A percentile compares a stretch with the other conserved stretches of the same genome.
phyloP scores from a whole-genome alignment of 768 basidiomycete genomes.

The Boletus vinaceobasis region DNA sequence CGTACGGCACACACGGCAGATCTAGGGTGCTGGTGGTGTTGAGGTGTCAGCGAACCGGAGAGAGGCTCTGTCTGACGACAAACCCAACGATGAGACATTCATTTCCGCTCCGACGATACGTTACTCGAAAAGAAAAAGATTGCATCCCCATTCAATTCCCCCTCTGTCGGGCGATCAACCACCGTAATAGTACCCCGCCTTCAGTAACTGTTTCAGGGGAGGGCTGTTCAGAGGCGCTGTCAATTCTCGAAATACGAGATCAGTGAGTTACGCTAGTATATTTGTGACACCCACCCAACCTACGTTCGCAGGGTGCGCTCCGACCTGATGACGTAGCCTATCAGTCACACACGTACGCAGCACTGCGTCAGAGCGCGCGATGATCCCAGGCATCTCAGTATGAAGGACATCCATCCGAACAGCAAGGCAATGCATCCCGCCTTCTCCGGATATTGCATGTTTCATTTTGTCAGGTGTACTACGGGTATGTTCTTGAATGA shows the following conservation, averaged over 20 bases:
- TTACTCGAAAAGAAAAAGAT: background rate
- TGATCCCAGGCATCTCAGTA: background rate
- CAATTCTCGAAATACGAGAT: background rate
- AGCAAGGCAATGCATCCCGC: background rate
- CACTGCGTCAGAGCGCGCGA: background rate
- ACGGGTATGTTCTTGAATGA: background rate
- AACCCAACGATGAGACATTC: background rate
- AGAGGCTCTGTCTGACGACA: background rate
- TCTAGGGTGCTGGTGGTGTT: background rate
- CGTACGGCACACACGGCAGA: background rate
- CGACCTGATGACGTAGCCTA: background rate
- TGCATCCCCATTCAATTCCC: background rate
- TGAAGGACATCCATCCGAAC: background rate
- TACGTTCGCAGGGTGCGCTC: background rate
- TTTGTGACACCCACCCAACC: background rate
- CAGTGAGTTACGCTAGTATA: background rate
- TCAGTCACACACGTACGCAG: background rate
- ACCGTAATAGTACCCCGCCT: background rate
- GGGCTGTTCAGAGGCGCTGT: background rate
- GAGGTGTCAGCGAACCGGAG: too few species aligned
- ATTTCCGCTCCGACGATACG: constrained; percentile 12
- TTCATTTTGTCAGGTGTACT: background rate
- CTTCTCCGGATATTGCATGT: background rate
- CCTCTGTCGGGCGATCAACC: background rate
- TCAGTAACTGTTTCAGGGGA: background rate